Percentiles rank a stretch among this genome's conserved stretches.
Conservation (phyloP, 2,329 filamentous ascomycete genomes). For the Colletotrichum filicis region DNA sequence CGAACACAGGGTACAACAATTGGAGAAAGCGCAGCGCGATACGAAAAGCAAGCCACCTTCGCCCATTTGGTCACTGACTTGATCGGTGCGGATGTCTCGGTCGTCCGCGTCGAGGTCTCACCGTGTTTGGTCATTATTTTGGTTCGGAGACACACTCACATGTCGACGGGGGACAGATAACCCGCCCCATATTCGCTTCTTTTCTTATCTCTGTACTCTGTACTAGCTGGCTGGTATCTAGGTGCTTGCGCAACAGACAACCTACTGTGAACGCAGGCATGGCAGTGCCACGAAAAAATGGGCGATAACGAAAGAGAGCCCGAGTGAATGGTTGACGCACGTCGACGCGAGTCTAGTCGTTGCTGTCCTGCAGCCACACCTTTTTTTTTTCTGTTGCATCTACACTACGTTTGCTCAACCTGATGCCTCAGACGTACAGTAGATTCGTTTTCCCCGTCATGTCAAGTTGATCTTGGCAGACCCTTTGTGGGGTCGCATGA, state of each 20-base stretch:
- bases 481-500: not conserved
- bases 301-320: not conserved
- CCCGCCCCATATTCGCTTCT: no score
- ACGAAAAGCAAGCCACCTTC: not conserved
- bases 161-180: not conserved
- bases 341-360: not conserved
- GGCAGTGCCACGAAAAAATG: no score
- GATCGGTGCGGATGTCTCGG: not conserved
- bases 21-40: not conserved
- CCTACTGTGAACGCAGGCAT: no score
- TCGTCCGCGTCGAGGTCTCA: not conserved
- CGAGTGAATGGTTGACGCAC: not conserved
- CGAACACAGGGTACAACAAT: not conserved
- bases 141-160: not conserved
- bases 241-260: no score
- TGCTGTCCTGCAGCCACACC: slow-evolving; percentile 28
- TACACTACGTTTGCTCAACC: not conserved
- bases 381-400: not conserved
- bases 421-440: not conserved
- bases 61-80: no score
- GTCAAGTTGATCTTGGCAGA: not conserved
- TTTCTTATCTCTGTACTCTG: no score
- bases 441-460: not conserved
- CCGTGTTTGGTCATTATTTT: not conserved
- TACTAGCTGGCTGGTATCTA: no score